phyloP scores from a whole-genome alignment of 768 basidiomycete species.

The Collybia sordida region DNA sequence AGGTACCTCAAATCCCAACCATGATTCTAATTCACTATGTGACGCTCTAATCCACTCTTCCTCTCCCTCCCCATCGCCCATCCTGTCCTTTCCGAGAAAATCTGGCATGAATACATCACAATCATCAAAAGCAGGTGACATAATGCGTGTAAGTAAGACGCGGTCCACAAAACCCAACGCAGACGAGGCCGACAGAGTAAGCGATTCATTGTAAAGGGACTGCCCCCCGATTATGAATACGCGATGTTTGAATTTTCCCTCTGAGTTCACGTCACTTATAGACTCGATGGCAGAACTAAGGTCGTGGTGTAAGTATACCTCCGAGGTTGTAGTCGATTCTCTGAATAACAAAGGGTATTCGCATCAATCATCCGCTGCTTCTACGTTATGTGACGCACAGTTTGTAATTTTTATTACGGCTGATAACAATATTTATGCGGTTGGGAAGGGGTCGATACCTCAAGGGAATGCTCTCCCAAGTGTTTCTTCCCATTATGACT shows the following conservation, averaged over 20 bases:
- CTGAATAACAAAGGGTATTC: constrained; percentile 4
- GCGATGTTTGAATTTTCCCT: constrained; percentile 50
- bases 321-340: constrained; percentile 14
- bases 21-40: constrained; percentile 65
- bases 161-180: constrained; percentile 60
- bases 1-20: constrained; percentile 81
- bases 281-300: constrained; percentile 41
- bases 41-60: constrained; percentile 55
- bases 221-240: constrained; percentile 93
- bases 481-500: constrained; percentile 94
- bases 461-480: constrained; percentile 94
- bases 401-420: constrained; percentile 54
- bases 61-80: constrained; percentile 30
- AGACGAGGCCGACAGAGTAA: constrained; percentile 39
- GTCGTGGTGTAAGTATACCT: constrained; percentile 36
- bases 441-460: constrained; percentile 79
- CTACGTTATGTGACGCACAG: constrained; percentile 45
- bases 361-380: background rate
- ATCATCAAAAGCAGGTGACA: constrained; percentile 69
- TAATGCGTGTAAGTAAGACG: constrained; percentile 83
- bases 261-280: constrained; percentile 19
- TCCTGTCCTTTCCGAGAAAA: constrained; percentile 40
- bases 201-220: constrained; percentile 71
- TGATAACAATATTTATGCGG: constrained; percentile 78
- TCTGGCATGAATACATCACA: constrained; percentile 90